These are phyloP conservation scores for Berberis vulgaris DNA, from an alignment of 164 flowering plant genomes.

Conservation along the genomic window DNA sequence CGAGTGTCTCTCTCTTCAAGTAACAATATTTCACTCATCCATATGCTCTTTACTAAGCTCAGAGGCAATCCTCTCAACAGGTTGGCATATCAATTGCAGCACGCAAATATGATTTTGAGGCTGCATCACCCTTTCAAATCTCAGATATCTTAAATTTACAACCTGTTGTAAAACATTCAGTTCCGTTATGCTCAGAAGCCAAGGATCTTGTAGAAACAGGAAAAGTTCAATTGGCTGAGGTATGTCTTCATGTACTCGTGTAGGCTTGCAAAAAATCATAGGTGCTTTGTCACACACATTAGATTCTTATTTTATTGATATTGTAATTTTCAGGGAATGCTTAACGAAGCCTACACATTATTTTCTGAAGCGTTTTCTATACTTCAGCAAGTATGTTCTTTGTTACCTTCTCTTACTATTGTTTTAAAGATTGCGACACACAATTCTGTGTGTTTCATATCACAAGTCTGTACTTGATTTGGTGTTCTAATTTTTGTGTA, in stretches of 20 bases:
- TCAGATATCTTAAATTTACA: slow-evolving; percentile 75
- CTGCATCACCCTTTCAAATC: slow-evolving; percentile 59
- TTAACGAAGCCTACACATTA: too few species aligned
- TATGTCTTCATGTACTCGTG: slow-evolving; percentile 12
- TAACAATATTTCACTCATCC: background rate
- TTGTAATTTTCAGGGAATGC: background rate
- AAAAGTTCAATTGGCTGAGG: slow-evolving; percentile 86
- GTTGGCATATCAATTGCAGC: slow-evolving; percentile 75
- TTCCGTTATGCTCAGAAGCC: slow-evolving; percentile 89
- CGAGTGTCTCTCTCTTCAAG: background rate
- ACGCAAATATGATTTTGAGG: slow-evolving; percentile 68
- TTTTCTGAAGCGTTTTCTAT: too few species aligned
- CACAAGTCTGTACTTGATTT: too few species aligned
- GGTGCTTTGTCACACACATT: background rate
- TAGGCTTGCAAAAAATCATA: background rate
- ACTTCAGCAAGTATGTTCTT: too few species aligned
- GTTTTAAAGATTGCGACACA: too few species aligned
- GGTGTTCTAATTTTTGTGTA: too few species aligned
- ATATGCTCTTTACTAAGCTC: background rate
- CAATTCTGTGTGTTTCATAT: too few species aligned
- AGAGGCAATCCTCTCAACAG: slow-evolving; percentile 27
- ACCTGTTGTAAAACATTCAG: slow-evolving; percentile 92
- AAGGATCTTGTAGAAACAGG: slow-evolving; percentile 94
- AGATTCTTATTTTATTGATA: slow-evolving; percentile 18
- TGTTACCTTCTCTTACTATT: too few species aligned